A percentile compares a stretch with the other conserved stretches of the same genome.
These are phyloP conservation scores for Avena atlantica DNA, from an alignment of 176 grass and related monocot species.

Conservation along the genomic window DNA sequence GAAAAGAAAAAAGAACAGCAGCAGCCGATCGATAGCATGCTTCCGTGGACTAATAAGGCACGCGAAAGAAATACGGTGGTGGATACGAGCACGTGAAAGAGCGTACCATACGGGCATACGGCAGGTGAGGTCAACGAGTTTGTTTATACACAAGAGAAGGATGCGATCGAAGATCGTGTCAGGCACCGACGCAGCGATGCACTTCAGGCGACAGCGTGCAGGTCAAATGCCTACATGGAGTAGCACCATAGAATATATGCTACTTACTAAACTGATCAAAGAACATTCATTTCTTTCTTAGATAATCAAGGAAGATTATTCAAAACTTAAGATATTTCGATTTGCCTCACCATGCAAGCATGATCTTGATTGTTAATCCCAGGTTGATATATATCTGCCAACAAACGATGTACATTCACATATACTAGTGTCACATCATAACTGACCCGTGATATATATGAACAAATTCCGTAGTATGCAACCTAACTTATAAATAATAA, in stretches of 20 bases:
- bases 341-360: not conserved
- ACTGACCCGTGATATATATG: not conserved
- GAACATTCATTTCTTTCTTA: not conserved
- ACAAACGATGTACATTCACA: too few relatives aligned
- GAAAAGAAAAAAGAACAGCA: too few relatives aligned
- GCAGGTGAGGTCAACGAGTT: constrained; percentile 16
- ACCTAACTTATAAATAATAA: not conserved
- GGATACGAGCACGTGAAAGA: not conserved
- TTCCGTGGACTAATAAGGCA: not conserved
- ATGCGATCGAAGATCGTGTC: not conserved
- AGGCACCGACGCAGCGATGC: not conserved
- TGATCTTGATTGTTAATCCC: not conserved
- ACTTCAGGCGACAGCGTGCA: not conserved
- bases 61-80: not conserved
- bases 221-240: not conserved
- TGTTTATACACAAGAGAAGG: not conserved
- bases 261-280: not conserved
- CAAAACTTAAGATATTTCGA: constrained; percentile 11
- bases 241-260: not conserved
- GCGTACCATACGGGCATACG: too few relatives aligned
- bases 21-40: not conserved
- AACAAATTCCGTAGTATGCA: too few relatives aligned
- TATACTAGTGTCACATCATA: not conserved
- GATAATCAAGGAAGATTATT: not conserved
- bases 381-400: too few relatives aligned